Evolutionary conservation across 352 stramenopile species (phyloP), one percentile per base, ranked within the genome.

Genomic region (Globisporangium splendens): DNA sequence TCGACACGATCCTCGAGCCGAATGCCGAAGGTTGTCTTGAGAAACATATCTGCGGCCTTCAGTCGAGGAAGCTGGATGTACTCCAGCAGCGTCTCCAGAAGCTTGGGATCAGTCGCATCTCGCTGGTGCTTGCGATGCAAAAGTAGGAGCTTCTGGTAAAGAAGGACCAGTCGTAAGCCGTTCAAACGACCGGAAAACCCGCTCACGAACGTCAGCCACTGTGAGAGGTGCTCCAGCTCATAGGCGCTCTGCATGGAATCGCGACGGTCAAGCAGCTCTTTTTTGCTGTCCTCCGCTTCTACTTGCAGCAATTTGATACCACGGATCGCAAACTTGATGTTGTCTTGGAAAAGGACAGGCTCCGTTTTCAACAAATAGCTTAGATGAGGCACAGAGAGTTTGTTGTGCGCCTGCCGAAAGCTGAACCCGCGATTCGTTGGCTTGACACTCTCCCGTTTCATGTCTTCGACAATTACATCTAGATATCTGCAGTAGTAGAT

Each of bases 381-480:
- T 13, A 86, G 31, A 33, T 83, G 73, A 15, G 66, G 21, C 15
- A 82, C 59, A 3, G 73, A 73, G 43, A 86, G 60, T 28, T 52
- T 50, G 8, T 21, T 41, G 56, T 86, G 75, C 4, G 43, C 75
- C 51, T 57, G n/a, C 0, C 73, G 63, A 21, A 66, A 75, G 13
- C 68, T 68, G 48, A 83, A 83, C 18, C 50, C 65, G 49, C 50
- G 57, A 18, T 63, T 59, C 3, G 39, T 44, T 18, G 39, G 39
- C 39, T 44, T n/a, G 3, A 15, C 13, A 12, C 39, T 15, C 10
- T 44, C 39, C 6, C 39, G 39, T 18, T 53, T 61, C 12, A 82
- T 44, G 52, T 85, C 75, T 59, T 74, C 66, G 31, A 79, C 47
- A n/a, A 85, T 68, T 18, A 79, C 22, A 38, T 77, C 71, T 20